Base-by-base conservation (phyloP, 805 yeast species). In the Candida cerambycidarum region DNA sequence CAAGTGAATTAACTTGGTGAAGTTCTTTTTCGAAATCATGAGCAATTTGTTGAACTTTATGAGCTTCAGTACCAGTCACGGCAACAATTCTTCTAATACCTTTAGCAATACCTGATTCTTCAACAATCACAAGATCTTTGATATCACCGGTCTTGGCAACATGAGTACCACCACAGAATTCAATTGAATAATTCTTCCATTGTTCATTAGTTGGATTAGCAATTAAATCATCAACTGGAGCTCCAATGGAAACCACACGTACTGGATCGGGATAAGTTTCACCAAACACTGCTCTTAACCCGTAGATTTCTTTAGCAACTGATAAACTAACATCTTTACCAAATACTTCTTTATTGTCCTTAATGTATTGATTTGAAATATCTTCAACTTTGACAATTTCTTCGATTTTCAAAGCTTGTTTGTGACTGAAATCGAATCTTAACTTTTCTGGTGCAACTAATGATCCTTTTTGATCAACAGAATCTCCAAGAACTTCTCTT, bases 121-220 rank as follows among this genome's bases (percentile, higher is more conserved):
- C 99, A 49, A 85, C 73, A 42, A 93, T 78, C 27, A 93, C 87
- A 51, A 93, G 79, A 53, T 87, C 92, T 64, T 89, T 89, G 62
- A 93, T 93, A 47, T 92, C 98, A 47, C 92, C 85, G 14, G 98
- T 92, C 67, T 85, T 84, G 38, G 79, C 76, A 52, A 93, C 97
- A 59, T 93, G 99, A 10, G 99, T 93, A 69, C 99, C 99, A 70
- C 99, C 99, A 71, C 99, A 93, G 76, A 93, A 93, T 71, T 93
- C 99, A 52, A 93, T 76, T 1, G 97, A 88, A 58, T 78, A 73
- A 32, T 78, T 69, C 56, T 64, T 68, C 98, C 99, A 93, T 57
- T 87, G 79, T 39, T 71, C 69, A 59, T 79, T 85, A 21, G 70
- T 55, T 53, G 97, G 96, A 55, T 82, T 73, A 5, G 75, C 73